A percentile compares a stretch with the other conserved stretches of the same genome.
These are phyloP conservation scores for Amanita inopinata DNA, from an alignment of 768 basidiomycete species.

Conservation along the genomic window DNA sequence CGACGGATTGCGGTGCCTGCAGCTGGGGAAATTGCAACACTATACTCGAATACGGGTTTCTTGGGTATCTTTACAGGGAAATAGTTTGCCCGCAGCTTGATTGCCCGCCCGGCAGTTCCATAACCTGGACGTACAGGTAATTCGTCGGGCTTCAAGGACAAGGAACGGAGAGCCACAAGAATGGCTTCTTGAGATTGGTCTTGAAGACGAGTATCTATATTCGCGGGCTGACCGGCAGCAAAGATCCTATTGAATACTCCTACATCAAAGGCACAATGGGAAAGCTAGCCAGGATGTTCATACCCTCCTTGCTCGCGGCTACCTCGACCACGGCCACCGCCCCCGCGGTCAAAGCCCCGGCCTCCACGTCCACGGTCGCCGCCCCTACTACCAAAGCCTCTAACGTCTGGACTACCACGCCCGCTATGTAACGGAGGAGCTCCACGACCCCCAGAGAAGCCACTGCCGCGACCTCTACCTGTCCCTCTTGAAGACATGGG, in stretches of 20 bases:
- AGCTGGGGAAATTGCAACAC: conserved; percentile 44
- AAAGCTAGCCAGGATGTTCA: conserved; percentile 12
- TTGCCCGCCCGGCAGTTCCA: conserved; percentile 37
- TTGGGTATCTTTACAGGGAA: conserved; percentile 49
- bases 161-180: conserved; percentile 24
- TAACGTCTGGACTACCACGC: conserved; percentile 15
- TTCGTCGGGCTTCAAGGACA: conserved; percentile 25
- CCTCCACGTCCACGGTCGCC: neutral
- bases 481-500: neutral
- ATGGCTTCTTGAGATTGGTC: conserved; percentile 33
- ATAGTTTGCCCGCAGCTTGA: conserved; percentile 57
- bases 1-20: conserved; percentile 39
- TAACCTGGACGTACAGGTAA: conserved; percentile 53
- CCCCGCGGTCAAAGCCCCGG: conserved; percentile 19
- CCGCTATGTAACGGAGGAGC: conserved; percentile 29
- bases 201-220: conserved; percentile 32
- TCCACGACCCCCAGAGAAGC: conserved; percentile 11
- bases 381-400: no score
- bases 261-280: conserved; percentile 7
- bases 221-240: conserved; percentile 24
- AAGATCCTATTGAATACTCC: conserved; percentile 27
- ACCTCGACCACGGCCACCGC: conserved; percentile 23
- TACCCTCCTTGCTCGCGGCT: conserved; percentile 24
- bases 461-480: neutral
- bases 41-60: conserved; percentile 49